phyloP scores from a whole-genome alignment of 352 stramenopile genomes.

The Phytophthora macrochlamydospora region DNA sequence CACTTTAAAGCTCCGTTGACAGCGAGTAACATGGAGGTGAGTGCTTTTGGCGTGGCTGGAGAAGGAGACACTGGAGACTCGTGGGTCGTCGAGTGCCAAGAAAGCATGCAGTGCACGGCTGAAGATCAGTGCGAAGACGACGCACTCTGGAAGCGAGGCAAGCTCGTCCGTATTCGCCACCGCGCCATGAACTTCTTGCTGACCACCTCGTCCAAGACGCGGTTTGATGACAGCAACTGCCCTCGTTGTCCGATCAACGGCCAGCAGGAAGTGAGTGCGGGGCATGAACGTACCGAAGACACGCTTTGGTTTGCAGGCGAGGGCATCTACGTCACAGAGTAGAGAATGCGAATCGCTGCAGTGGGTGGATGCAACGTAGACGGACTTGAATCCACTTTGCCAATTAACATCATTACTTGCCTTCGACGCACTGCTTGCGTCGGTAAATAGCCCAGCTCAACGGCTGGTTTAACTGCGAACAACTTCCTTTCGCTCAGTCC shows the following conservation, averaged over 20 bases:
- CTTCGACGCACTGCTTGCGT: slow-evolving; percentile 3
- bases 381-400: slow-evolving; percentile 23
- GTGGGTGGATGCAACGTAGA: slow-evolving; percentile 9
- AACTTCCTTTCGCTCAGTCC: slow-evolving; percentile 20
- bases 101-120: slow-evolving; percentile 74
- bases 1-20: slow-evolving; percentile 72
- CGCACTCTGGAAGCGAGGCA: slow-evolving; percentile 75
- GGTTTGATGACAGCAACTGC: slow-evolving; percentile 85
- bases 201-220: slow-evolving; percentile 45
- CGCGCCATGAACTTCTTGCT: slow-evolving; percentile 57
- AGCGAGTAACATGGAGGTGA: slow-evolving; percentile 68
- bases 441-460: slow-evolving; percentile 10
- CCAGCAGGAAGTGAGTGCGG: slow-evolving; percentile 83
- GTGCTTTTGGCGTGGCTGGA: slow-evolving; percentile 78
- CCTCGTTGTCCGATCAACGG: slow-evolving; percentile 84
- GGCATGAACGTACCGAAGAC: slow-evolving; percentile 44
- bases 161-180: slow-evolving; percentile 74
- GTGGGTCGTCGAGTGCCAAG: slow-evolving; percentile 80
- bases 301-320: slow-evolving; percentile 83
- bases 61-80: slow-evolving; percentile 74
- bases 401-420: slow-evolving; percentile 29
- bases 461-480: background rate
- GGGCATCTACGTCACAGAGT: slow-evolving; percentile 81
- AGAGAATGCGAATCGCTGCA: background rate
- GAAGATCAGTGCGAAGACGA: slow-evolving; percentile 74